Evolutionary conservation across 176 grass and related monocot species (phyloP).

Genomic region (Juncus effusus): DNA sequence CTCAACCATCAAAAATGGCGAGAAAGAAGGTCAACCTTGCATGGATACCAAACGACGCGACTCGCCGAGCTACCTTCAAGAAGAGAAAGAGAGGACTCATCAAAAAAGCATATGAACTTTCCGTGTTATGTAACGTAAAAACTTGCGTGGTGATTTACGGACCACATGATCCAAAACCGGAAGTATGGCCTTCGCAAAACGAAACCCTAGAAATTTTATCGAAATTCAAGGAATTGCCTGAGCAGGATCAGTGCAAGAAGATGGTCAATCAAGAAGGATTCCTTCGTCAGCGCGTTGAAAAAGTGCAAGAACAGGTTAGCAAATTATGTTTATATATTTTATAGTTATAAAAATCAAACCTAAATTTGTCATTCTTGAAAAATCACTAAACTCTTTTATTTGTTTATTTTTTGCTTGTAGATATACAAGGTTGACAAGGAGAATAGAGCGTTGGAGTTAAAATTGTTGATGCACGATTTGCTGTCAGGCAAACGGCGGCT

Average conservation of each 20-base stretch:
- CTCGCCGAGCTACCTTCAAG: conserved; percentile 20
- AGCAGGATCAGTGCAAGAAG: conserved; percentile 25
- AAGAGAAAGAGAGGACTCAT: conserved; percentile 32
- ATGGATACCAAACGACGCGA: conserved; percentile 26
- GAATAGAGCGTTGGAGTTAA: conserved; percentile 21
- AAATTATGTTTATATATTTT: too few species aligned
- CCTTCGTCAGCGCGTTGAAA: background rate
- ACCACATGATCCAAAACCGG: conserved; percentile 16
- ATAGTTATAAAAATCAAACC: too few species aligned
- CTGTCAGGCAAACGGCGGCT: background rate
- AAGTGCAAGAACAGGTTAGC: background rate
- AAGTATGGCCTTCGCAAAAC: conserved; percentile 25
- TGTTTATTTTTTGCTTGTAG: too few species aligned
- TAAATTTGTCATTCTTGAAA: too few species aligned
- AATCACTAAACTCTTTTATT: too few species aligned
- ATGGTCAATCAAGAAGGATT: conserved; percentile 23
- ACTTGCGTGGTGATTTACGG: conserved; percentile 26
- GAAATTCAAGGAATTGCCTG: conserved; percentile 25
- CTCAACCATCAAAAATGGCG: conserved; percentile 9
- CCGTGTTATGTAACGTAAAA: conserved; percentile 12
- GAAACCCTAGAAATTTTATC: background rate
- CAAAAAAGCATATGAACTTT: conserved; percentile 25
- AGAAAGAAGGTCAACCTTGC: conserved; percentile 31
- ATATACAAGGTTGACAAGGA: conserved; percentile 15
- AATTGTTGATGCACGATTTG: conserved; percentile 29